A percentile compares a stretch with the other conserved stretches of the same genome.
Conservation (phyloP, 2,329 filamentous ascomycete genomes). For the Claviceps sp. region DNA sequence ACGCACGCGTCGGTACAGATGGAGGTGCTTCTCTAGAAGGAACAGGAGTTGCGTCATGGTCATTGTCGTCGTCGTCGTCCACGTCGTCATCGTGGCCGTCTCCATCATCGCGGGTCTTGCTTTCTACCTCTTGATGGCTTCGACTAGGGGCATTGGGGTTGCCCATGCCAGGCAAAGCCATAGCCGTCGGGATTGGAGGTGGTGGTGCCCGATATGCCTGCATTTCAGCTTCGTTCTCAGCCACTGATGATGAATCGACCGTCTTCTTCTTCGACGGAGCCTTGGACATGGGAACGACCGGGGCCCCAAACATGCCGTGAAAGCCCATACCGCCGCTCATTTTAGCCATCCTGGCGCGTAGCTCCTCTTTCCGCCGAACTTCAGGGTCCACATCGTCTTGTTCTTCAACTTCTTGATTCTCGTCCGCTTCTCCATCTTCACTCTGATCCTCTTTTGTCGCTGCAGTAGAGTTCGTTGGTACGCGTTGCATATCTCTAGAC, state of each 20-base stretch:
- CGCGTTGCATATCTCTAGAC: conserved; percentile 21
- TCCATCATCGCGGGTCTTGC: conserved; percentile 5
- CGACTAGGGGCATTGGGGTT: conserved; percentile 33
- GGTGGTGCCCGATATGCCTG: conserved; percentile 25
- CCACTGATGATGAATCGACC: conserved; percentile 16
- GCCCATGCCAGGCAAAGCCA: conserved; percentile 61
- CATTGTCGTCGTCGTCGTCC: background rate
- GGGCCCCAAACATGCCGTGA: conserved; percentile 78
- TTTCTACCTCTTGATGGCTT: conserved; percentile 24
- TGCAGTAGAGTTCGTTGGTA: conserved; percentile 20
- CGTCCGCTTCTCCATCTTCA: conserved; percentile 35
- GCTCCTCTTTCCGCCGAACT: conserved; percentile 67
- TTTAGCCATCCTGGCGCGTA: conserved; percentile 92
- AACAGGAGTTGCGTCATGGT: conserved; percentile 4
- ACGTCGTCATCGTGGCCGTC: background rate
- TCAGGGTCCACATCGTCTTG: conserved; percentile 85
- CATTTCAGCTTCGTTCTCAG: conserved; percentile 31
- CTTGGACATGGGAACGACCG: conserved; percentile 47
- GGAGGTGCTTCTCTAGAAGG: conserved; percentile 15
- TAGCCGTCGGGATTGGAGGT: conserved; percentile 45
- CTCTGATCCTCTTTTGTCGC: conserved; percentile 47
- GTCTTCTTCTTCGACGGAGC: conserved; percentile 37
- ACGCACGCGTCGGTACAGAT: conserved; percentile 15
- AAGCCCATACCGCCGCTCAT: conserved; percentile 98
- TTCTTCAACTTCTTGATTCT: conserved; percentile 56